Evolutionary conservation across 208 protist species (phyloP), one percentile per base, ranked within the genome.

Genomic region (Wallacemonas sp.): DNA sequence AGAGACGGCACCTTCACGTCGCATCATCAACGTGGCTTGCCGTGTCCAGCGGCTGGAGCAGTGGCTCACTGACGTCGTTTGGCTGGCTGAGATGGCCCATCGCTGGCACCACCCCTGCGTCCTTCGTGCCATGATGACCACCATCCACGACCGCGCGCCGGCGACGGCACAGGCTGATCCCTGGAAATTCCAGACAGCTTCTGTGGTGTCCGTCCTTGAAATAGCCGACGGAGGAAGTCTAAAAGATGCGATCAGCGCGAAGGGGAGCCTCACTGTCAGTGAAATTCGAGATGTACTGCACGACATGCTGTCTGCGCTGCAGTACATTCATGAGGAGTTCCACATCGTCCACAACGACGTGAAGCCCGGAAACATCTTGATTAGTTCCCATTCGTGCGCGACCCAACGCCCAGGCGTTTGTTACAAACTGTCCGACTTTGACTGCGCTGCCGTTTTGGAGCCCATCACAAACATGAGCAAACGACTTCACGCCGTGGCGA

Each of bases 331-430:
- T 57, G 75, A 82, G 11, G 62, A 65, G 25, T 36, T 76, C 38
- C 57, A 67, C 14, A 22, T 70, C 12, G 84, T 89, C 2, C 89
- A 95, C 78, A 92, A 92, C 52, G 90, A 96, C 54, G 39, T 96
- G 16, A 96, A 96, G 63, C 84, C 90, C 12, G 86, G 83, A 29
- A 96, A 96, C 62, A 89, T 93, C 70, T 64, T 96, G 1, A 38
- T 92, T 33, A 85, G 84, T 20, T 70, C n/a, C 59, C 3, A 57
- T 25, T 8, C 16, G 26, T 36, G 28, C 23, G 48, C 8, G 22
- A 55, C 10, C 10, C 16, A 18, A 32, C 16, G 10, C 3, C 8
- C 26, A 32, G 25, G 42, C 12, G 31, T 61, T 25, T 61, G 61
- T 22, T 91, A 85, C 65, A 91, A 92, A 46, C 66, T 95, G 10